Percentiles rank a stretch among this genome's conserved stretches.
These are phyloP conservation scores for Eucalyptus urophylla DNA, from an alignment of 345 rosid genomes.

Conservation along the genomic window DNA sequence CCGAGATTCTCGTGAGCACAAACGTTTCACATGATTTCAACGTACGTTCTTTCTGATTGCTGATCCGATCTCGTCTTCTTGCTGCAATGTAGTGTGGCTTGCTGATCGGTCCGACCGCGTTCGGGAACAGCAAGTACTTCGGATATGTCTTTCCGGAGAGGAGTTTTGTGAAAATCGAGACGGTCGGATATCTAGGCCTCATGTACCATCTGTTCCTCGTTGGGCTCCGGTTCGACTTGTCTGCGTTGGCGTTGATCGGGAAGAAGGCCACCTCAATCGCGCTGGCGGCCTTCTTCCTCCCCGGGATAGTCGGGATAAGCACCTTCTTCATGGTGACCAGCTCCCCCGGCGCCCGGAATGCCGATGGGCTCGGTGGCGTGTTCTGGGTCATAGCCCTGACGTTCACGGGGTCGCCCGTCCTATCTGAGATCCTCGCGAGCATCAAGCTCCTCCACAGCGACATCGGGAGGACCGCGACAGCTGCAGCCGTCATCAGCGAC, in stretches of 20 bases:
- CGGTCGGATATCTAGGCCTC: constrained; percentile 7
- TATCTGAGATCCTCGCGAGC: constrained; percentile 1
- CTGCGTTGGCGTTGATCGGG: background rate
- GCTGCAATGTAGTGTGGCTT: background rate
- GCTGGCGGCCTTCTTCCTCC: background rate
- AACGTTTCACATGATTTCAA: background rate
- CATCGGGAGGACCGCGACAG: constrained; percentile 4
- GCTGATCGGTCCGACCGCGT: background rate
- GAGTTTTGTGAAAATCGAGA: constrained; percentile 1
- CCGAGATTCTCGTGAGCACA: constrained; percentile 18
- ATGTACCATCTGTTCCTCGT: constrained; percentile 11
- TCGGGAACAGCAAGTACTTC: background rate
- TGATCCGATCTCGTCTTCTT: background rate
- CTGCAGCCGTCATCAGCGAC: background rate
- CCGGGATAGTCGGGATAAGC: constrained; percentile 1
- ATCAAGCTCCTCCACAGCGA: constrained; percentile 13
- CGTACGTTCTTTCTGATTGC: background rate
- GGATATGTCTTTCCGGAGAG: background rate
- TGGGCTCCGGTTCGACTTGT: constrained; percentile 11
- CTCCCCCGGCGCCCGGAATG: background rate
- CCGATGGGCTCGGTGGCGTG: background rate
- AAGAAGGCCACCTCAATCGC: background rate
- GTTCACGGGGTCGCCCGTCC: constrained; percentile 9
- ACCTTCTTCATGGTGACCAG: background rate
- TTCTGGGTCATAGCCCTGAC: background rate